Evolutionary conservation across 768 basidiomycete genomes (phyloP).

Genomic region (Brasilioporus rufonigricans): DNA sequence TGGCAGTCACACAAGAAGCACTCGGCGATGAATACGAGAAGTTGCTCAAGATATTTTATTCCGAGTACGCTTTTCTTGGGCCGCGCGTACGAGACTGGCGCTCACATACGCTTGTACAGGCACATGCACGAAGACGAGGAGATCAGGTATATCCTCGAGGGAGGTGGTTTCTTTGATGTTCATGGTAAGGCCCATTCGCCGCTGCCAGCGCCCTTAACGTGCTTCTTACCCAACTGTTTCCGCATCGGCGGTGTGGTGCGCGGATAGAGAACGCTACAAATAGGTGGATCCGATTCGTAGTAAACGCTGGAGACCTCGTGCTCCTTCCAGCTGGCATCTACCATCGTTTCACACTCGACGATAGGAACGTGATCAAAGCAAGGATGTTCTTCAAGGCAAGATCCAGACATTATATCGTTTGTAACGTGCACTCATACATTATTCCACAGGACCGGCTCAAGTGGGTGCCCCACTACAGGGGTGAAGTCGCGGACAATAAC

Average conservation of each 20-base stretch:
- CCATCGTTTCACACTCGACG: constrained; percentile 91
- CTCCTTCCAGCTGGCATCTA: constrained; percentile 90
- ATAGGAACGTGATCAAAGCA: constrained; percentile 67
- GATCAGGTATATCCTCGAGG: constrained; percentile 82
- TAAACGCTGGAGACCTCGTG: constrained; percentile 78
- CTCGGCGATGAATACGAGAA: constrained; percentile 79
- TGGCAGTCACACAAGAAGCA: constrained; percentile 74
- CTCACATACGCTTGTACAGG: constrained; percentile 34
- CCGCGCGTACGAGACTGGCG: neutral
- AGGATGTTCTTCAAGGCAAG: constrained; percentile 82
- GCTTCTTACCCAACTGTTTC: neutral
- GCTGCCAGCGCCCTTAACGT: neutral
- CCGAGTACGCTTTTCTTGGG: constrained; percentile 53
- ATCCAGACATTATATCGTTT: neutral
- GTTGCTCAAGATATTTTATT: constrained; percentile 80
- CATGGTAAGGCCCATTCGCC: constrained; percentile 52
- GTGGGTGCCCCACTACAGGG: constrained; percentile 79
- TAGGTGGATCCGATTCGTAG: constrained; percentile 77
- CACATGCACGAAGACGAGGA: constrained; percentile 98
- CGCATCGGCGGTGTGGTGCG: neutral
- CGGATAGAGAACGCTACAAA: constrained; percentile 60
- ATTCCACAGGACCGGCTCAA: constrained; percentile 78
- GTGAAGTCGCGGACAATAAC: constrained; percentile 60
- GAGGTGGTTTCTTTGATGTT: constrained; percentile 92
- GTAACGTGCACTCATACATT: neutral